These are phyloP conservation scores for Russula olivacea DNA, from an alignment of 768 basidiomycete genomes.

Conservation along the genomic window DNA sequence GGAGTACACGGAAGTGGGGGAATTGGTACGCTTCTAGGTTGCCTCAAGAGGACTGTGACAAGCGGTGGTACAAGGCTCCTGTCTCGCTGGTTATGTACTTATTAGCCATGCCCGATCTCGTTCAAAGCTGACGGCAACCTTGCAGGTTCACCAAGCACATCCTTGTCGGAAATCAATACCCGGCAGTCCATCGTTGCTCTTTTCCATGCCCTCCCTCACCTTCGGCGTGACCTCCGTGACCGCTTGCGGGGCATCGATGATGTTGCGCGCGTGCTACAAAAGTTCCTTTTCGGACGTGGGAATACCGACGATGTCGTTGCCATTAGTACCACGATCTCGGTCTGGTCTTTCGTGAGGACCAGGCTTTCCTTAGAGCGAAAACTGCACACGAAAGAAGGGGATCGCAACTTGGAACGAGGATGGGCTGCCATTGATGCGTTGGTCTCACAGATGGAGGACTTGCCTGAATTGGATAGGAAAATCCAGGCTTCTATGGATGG, in stretches of 20 bases:
- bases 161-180: slow-evolving; percentile 59
- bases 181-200: slow-evolving; percentile 75
- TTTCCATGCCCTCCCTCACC: slow-evolving; percentile 54
- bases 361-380: slow-evolving; percentile 51
- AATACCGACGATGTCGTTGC: slow-evolving; percentile 58
- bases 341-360: slow-evolving; percentile 50
- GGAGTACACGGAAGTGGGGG: slow-evolving; percentile 63
- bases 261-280: slow-evolving; percentile 68
- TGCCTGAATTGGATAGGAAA: slow-evolving; percentile 47
- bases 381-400: slow-evolving; percentile 39
- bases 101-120: neutral
- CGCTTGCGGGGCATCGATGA: slow-evolving; percentile 59
- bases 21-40: slow-evolving; percentile 68
- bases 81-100: slow-evolving; percentile 70
- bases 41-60: slow-evolving; percentile 72
- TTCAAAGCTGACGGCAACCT: slow-evolving; percentile 7
- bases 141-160: slow-evolving; percentile 81
- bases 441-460: slow-evolving; percentile 45
- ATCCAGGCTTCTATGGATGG: slow-evolving; percentile 44
- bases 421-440: slow-evolving; percentile 55
- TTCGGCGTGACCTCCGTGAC: slow-evolving; percentile 57
- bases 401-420: slow-evolving; percentile 31
- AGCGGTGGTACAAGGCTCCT: slow-evolving; percentile 72
- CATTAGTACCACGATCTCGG: slow-evolving; percentile 54
- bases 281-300: slow-evolving; percentile 64